A percentile compares a stretch with the other conserved stretches of the same genome.
These are phyloP conservation scores for Dioscorea zingiberensis DNA, from an alignment of 106 monocot species.

Conservation along the genomic window DNA sequence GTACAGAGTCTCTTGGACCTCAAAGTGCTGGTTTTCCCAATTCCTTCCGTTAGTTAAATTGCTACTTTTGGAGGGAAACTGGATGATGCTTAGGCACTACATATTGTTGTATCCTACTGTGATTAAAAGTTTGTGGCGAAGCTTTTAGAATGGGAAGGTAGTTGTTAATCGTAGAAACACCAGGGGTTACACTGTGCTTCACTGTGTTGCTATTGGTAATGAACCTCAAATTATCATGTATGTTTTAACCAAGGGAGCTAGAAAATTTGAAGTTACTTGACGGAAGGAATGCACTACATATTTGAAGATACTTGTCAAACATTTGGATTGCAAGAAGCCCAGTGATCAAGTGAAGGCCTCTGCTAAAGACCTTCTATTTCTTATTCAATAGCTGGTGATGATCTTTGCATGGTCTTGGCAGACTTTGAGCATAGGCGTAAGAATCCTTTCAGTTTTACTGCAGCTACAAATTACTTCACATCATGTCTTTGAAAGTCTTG, in stretches of 20 bases:
- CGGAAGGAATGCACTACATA: slow-evolving; percentile 67
- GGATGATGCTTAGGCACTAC: slow-evolving; percentile 79
- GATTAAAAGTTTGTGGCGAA: too few species aligned
- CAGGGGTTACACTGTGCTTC: slow-evolving; percentile 69
- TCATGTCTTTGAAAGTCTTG: too few species aligned
- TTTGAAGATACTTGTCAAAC: slow-evolving; percentile 62
- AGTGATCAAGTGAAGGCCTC: slow-evolving; percentile 41
- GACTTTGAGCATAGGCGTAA: slow-evolving; percentile 92
- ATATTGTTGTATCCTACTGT: slow-evolving; percentile 70
- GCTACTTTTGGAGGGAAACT: slow-evolving; percentile 61
- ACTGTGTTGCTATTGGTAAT: slow-evolving; percentile 68
- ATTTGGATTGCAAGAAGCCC: slow-evolving; percentile 30
- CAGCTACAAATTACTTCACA: too few species aligned
- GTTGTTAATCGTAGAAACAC: slow-evolving; percentile 69
- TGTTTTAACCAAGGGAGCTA: slow-evolving; percentile 71
- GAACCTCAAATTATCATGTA: slow-evolving; percentile 72
- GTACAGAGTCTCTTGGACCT: slow-evolving; percentile 4
- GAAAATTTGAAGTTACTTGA: slow-evolving; percentile 56
- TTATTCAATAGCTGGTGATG: slow-evolving; percentile 42
- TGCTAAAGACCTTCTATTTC: slow-evolving; percentile 57
- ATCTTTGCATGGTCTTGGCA: too few species aligned
- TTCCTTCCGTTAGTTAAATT: slow-evolving; percentile 53
- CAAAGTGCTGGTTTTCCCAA: slow-evolving; percentile 6
- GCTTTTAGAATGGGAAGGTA: slow-evolving; percentile 66
- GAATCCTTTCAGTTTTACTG: too few species aligned